Evolutionary conservation across 2,329 filamentous ascomycete species (phyloP).

Genomic region (Fusarium coffeatum): DNA sequence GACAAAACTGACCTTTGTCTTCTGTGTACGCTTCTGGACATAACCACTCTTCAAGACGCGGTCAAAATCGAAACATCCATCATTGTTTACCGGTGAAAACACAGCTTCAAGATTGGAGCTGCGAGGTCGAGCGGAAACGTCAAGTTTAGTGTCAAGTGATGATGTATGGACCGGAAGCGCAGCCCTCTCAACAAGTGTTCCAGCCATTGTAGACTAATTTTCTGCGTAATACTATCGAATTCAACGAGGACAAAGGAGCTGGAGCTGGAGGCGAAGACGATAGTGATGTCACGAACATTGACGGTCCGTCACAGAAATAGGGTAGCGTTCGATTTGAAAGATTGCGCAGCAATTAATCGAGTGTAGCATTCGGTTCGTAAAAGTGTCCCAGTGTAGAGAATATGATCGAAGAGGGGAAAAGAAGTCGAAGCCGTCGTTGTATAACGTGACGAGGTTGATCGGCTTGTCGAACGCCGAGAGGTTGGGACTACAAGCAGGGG

Average conservation of each 20-base stretch:
- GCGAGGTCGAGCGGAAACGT: conserved; percentile 38
- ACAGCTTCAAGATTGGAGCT: conserved; percentile 66
- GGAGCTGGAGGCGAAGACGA: neutral
- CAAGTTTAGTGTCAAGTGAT: conserved; percentile 28
- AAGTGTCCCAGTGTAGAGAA: neutral
- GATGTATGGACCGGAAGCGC: conserved; percentile 21
- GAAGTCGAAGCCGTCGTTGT: conserved; percentile 18
- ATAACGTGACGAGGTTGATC: conserved; percentile 27
- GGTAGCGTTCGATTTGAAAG: neutral
- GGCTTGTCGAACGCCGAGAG: conserved; percentile 27
- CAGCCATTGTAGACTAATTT: conserved; percentile 40
- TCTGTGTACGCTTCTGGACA: conserved; percentile 88
- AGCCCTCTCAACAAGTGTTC: conserved; percentile 41
- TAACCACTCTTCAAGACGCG: conserved; percentile 90
- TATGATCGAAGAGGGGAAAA: conserved; percentile 1
- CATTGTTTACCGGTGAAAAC: conserved; percentile 89
- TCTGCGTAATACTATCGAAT: conserved; percentile 17
- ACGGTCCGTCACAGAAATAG: conserved; percentile 12
- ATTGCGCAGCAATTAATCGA: conserved; percentile 8
- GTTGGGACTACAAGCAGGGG: conserved; percentile 42
- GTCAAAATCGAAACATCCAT: conserved; percentile 96
- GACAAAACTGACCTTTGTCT: conserved; percentile 79
- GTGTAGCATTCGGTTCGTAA: neutral
- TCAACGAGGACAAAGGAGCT: neutral
- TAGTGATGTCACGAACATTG: conserved; percentile 38